phyloP scores from a whole-genome alignment of 2,329 filamentous ascomycete genomes.

The Ceratocystis alfenasii region DNA sequence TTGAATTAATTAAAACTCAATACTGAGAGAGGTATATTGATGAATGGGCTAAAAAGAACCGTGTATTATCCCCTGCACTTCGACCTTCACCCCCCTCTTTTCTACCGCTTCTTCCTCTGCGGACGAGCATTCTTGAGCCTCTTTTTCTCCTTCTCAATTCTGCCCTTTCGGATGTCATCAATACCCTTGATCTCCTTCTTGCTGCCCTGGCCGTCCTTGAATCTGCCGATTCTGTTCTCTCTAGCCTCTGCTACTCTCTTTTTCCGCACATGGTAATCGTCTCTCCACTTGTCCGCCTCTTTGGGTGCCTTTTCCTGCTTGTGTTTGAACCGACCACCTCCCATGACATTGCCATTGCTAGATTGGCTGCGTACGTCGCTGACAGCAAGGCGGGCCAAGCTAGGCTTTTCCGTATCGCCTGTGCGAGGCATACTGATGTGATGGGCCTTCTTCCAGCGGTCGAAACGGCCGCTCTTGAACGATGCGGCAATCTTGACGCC shows the following conservation, averaged over 20 bases:
- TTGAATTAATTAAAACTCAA: not conserved
- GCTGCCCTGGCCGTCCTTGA: constrained; percentile 60
- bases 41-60: not conserved
- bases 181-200: constrained; percentile 66
- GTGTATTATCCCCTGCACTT: not conserved
- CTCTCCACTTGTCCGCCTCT: constrained; percentile 79
- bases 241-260: constrained; percentile 78
- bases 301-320: constrained; percentile 81
- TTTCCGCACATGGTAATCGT: constrained; percentile 83
- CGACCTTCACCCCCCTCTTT: not conserved
- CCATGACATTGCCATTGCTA: constrained; percentile 1
- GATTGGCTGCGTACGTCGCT: constrained; percentile 23
- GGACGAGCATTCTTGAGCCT: constrained; percentile 83
- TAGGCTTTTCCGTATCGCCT: constrained; percentile 61
- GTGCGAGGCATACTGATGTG: constrained; percentile 67
- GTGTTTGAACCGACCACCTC: constrained; percentile 58
- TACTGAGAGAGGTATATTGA: not conserved
- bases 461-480: constrained; percentile 88
- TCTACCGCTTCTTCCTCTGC: constrained; percentile 42
- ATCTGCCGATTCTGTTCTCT: constrained; percentile 68
- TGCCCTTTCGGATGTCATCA: constrained; percentile 73
- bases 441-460: constrained; percentile 80
- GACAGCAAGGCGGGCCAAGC: constrained; percentile 24
- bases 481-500: constrained; percentile 91
- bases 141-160: constrained; percentile 63